Percentiles rank a stretch among this genome's conserved stretches.
Evolutionary conservation across 1,139 yeast species (phyloP).

Genomic region (Geotrichum fermentans): DNA sequence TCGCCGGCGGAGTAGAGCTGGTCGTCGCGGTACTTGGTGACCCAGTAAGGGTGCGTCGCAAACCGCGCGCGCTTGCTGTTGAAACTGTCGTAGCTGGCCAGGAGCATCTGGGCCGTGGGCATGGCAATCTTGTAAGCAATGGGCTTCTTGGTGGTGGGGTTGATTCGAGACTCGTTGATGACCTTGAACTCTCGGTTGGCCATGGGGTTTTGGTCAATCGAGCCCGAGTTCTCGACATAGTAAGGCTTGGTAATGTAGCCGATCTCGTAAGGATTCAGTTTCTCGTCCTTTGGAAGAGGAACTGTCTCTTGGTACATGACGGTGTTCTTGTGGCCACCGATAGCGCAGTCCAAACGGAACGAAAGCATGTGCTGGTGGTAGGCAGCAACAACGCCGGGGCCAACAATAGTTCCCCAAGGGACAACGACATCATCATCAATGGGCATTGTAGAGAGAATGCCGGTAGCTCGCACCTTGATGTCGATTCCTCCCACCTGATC

Average conservation of each 20-base stretch:
- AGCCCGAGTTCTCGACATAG: conserved; percentile 61
- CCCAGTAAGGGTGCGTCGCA: conserved; percentile 62
- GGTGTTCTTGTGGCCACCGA: conserved; percentile 75
- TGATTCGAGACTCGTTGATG: conserved; percentile 63
- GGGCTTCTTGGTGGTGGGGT: conserved; percentile 62
- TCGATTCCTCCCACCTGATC: conserved; percentile 81
- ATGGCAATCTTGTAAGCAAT: conserved; percentile 67
- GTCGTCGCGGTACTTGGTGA: conserved; percentile 54
- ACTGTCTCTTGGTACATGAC: conserved; percentile 64
- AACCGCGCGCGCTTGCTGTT: conserved; percentile 56
- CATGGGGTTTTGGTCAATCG: conserved; percentile 65
- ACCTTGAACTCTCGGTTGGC: conserved; percentile 69
- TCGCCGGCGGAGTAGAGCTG: conserved; percentile 62
- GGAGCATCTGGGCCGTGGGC: conserved; percentile 68
- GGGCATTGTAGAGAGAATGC: conserved; percentile 66
- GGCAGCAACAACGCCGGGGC: conserved; percentile 83
- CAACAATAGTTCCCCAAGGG: conserved; percentile 78
- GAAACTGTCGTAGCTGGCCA: conserved; percentile 52
- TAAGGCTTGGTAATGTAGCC: conserved; percentile 65
- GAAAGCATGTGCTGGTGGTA: conserved; percentile 84
- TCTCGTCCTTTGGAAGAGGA: conserved; percentile 51
- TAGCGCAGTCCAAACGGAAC: conserved; percentile 79
- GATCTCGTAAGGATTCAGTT: conserved; percentile 58
- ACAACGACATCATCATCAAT: conserved; percentile 60
- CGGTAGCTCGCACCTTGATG: conserved; percentile 83